Evolutionary conservation across 352 stramenopile genomes (phyloP), one percentile per base, ranked within the genome.

Genomic region (Pythium phragmitis): DNA sequence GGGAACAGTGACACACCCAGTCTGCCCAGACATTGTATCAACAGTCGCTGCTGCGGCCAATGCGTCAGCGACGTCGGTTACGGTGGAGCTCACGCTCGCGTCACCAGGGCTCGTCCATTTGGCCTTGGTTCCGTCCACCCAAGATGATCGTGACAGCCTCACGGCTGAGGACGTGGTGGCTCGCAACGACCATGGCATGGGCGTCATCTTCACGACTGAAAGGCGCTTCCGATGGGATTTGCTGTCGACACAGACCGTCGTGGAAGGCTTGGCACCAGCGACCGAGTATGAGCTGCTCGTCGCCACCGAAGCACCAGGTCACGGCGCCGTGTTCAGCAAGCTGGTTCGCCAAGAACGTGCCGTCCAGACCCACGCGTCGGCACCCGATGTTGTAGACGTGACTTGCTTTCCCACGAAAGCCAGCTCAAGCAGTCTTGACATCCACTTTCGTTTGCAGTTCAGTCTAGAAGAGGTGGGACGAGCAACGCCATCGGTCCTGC

Each of bases 221-320:
- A 43, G n/a, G 17, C 56, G 58, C 13, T 49, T 74, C n/a, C 14
- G 60, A 53, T 79, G 79, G 68, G 46, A 50, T 19, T n/a, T 69
- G 12, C 43, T 83, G 7, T 50, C 28, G 5, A 67, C 78, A 23
- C 55, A 75, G 30, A 75, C 74, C 37, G 16, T 57, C 1, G 41
- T 87, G 0, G 47, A 61, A 3, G 61, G 53, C 1, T 61, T 92
- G n/a, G 41, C 48, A 0, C 69, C 83, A 1, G 74, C 80, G 6
- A 91, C 79, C 14, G 55, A 77, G 26, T 92, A 91, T 59, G 80
- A 92, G 9, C 19, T 87, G 6, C 68, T 87, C 26, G 16, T 85
- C 4, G 68, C 89, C 16, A 77, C 81, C 0, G 81, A 94, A 66
- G 74, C 85, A 0, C 33, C 73, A 7, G 84, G 82, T 2, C 67